These are phyloP conservation scores for Xylaria sp. DNA, from an alignment of 495 filamentous ascomycete species.

Conservation along the genomic window DNA sequence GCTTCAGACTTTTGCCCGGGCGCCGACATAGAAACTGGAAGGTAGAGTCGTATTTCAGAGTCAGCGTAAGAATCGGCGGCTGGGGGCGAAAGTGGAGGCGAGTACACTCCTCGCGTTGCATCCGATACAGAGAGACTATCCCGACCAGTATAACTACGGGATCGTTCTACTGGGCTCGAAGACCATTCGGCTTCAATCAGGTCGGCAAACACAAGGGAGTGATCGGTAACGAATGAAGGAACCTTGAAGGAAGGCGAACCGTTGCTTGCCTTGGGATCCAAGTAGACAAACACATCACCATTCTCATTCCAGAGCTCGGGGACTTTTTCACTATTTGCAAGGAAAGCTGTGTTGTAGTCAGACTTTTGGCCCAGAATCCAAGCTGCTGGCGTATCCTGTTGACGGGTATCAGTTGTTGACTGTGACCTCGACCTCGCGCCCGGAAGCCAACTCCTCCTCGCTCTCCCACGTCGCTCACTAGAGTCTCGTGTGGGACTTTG, in stretches of 20 bases:
- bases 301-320: conserved; percentile 88
- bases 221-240: conserved; percentile 71
- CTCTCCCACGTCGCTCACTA: conserved; percentile 39
- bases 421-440: conserved; percentile 53
- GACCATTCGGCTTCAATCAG: conserved; percentile 69
- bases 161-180: conserved; percentile 49
- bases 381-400: conserved; percentile 49
- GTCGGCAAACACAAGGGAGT: conserved; percentile 71
- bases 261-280: conserved; percentile 72
- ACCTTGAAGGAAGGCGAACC: conserved; percentile 80
- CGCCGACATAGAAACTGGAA: conserved; percentile 56
- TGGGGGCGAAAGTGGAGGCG: conserved; percentile 38
- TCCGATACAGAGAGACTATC: conserved; percentile 48
- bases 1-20: conserved; percentile 56
- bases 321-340: conserved; percentile 69
- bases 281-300: conserved; percentile 83
- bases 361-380: conserved; percentile 69
- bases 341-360: conserved; percentile 65
- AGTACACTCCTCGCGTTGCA: conserved; percentile 51
- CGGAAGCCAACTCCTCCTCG: conserved; percentile 53
- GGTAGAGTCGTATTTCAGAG: conserved; percentile 71
- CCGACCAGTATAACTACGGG: conserved; percentile 50
- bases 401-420: conserved; percentile 39
- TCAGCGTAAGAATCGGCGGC: conserved; percentile 45
- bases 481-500: conserved; percentile 40